Evolutionary conservation across 257 asterid species (phyloP), one percentile per base, ranked within the genome.

Genomic region (Primulina huaijiensis): DNA sequence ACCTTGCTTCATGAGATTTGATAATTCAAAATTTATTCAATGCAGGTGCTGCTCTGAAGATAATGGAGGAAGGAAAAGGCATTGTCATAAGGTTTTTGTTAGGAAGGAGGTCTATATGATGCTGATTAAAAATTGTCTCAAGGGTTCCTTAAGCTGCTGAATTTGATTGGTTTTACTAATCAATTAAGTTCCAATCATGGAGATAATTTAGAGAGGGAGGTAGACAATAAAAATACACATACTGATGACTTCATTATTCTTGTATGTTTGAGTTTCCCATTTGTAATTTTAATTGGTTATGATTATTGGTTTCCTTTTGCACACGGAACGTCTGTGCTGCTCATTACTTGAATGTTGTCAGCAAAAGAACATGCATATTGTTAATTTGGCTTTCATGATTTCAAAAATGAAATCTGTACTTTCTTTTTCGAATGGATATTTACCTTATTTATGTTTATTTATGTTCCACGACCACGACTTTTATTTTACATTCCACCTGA

Each of bases 1-100:
- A 23, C 46, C 62, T 19, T 19, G 64, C 62, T 73, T 77, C 31
- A 14, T 71, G 30, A 29, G 62, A 25, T 34, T 74, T 70, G 53
- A 66, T 77, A 65, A 78, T 75, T 73, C 55, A 62, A 62, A 38
- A 29, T 57, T 72, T 65, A 55, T 19, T 70, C 12, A 60, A 65
- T 70, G 60, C 85, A 92, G 98, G 96, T 71, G 72, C 68, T 64
- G 87, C 83, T 66, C 87, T 89, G 62, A 76, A 78, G 77, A 84
- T 77, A 59, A 61, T 92, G 75, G 92, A 88, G 85, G 89, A 86
- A 74, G 87, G 87, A 64, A 87, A 84, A 80, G 95, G 96, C 78
- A 77, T 90, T 57, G 82, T 85, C 75, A 77, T 88, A 62, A 89
- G 95, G 79, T 92, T 90, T 75, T 89, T 92, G 20, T 84, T 92